phyloP scores from a whole-genome alignment of 2,329 filamentous ascomycete genomes.

The Corynespora cassiicola region DNA sequence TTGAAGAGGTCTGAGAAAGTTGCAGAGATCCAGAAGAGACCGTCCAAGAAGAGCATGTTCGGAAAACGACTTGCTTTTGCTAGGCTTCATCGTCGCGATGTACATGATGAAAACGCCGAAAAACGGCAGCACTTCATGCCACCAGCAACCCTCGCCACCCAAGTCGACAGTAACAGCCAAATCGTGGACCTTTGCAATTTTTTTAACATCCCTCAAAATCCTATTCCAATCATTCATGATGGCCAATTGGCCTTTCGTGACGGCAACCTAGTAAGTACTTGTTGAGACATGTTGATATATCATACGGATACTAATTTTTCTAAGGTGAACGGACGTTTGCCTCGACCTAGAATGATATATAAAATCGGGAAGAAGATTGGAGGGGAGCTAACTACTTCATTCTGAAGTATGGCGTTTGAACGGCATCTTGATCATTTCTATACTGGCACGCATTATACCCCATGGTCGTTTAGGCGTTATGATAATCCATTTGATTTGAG shows the following conservation, averaged over 20 bases:
- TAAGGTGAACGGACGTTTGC: constrained; percentile 28
- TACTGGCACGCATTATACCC: too few relatives aligned
- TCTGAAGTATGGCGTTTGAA: too few relatives aligned
- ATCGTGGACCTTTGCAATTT: constrained; percentile 19
- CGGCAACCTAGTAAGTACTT: constrained; percentile 23
- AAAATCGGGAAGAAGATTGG: constrained; percentile 28
- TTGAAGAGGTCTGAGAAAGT: constrained; percentile 27
- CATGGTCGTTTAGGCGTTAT: too few relatives aligned
- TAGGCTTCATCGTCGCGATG: constrained; percentile 16
- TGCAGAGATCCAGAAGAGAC: constrained; percentile 34
- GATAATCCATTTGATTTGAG: too few relatives aligned
- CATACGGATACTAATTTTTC: constrained; percentile 5
- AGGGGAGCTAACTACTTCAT: constrained; percentile 17
- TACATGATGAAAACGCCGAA: constrained; percentile 28
- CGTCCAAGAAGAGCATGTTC: constrained; percentile 42
- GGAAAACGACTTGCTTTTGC: constrained; percentile 23
- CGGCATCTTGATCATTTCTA: too few relatives aligned
- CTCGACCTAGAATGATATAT: constrained; percentile 26
- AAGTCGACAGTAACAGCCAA: too few relatives aligned
- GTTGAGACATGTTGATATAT: neutral
- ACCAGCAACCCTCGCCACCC: too few relatives aligned
- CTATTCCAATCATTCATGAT: constrained; percentile 31
- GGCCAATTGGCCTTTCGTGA: constrained; percentile 36
- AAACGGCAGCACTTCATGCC: too few relatives aligned
- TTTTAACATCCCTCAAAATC: constrained; percentile 27